Evolutionary conservation across 2,329 filamentous ascomycete species (phyloP), one percentile per base, ranked within the genome.

Genomic region (Capronia americana): DNA sequence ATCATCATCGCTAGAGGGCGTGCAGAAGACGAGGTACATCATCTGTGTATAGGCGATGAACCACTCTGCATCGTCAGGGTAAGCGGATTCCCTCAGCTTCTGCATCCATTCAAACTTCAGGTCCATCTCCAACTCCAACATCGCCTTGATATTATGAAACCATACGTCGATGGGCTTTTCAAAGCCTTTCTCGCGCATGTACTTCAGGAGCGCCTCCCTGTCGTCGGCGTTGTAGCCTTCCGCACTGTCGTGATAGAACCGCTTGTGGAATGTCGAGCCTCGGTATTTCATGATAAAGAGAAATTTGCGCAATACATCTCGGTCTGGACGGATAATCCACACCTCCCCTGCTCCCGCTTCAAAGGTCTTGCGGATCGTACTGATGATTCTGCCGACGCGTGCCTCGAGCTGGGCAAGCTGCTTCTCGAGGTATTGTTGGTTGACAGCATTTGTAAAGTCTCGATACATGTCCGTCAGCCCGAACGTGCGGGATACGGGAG

Each of bases 201-300:
- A 78, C 26, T 69, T 61, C 24, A 69, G 30, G 62, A 79, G 62
- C 4, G 26, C 4, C 20, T 73, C 63, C 55, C 58, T 63, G 54
- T 78, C 76, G 34, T 75, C 57, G 8, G 67, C 60, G 24, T 70
- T 32, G 68, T 83, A 84, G 0, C 69, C 70, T 4, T 78, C 74
- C 0, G 71, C 28, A 1, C 59, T 72, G 2, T 79, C 72, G 57
- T 79, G 74, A 50, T 78, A 73, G 71, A 77, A 82, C 0, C 79
- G 75, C 14, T 63, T 58, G 63, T 77, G 74, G 54, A 81, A 80
- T 4, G 44, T 64, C 1, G 71, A 72, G n/a, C 74, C 73, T 14
- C 81, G 78, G 56, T 82, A 83, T 64, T 81, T 81, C 70, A 83
- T 76, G 3, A 84, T 69, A 67, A 83, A 83, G 2, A 82, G 73